Evolutionary conservation across 208 protist species (phyloP).

Genomic region (Crithidia bombi): DNA sequence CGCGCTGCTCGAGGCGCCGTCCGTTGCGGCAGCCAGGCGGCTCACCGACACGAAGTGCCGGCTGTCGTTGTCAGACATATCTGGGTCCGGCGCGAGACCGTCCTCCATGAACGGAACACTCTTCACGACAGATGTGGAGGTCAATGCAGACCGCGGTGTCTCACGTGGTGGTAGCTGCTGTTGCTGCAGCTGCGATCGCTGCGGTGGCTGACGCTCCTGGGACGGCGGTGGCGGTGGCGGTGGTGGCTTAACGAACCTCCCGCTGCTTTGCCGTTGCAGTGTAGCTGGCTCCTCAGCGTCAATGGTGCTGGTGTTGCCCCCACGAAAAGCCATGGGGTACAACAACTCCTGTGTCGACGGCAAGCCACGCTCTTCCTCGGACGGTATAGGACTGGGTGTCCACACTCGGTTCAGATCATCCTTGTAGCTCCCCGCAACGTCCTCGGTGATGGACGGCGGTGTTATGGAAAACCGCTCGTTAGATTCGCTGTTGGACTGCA

Average conservation of each 20-base stretch:
- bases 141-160: background rate
- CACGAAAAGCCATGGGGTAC: background rate
- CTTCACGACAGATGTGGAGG: background rate
- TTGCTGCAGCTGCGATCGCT: too few species aligned
- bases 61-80: conserved; percentile 24
- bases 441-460: background rate
- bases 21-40: background rate
- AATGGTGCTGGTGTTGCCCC: background rate
- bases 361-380: background rate
- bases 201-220: too few species aligned
- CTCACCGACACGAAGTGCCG: conserved; percentile 18
- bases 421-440: background rate
- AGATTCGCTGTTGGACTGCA: too few species aligned
- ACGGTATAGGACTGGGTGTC: conserved; percentile 3
- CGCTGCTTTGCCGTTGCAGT: background rate
- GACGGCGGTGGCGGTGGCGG: too few species aligned
- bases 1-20: conserved; percentile 8
- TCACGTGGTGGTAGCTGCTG: too few species aligned
- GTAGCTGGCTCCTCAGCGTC: conserved; percentile 4
- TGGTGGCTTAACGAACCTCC: too few species aligned
- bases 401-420: background rate
- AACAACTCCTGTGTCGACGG: background rate
- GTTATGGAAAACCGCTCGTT: background rate
- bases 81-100: conserved; percentile 1
- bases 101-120: conserved; percentile 11